These are phyloP conservation scores for Xylaria cubensis DNA, from an alignment of 495 filamentous ascomycete genomes.

Conservation along the genomic window DNA sequence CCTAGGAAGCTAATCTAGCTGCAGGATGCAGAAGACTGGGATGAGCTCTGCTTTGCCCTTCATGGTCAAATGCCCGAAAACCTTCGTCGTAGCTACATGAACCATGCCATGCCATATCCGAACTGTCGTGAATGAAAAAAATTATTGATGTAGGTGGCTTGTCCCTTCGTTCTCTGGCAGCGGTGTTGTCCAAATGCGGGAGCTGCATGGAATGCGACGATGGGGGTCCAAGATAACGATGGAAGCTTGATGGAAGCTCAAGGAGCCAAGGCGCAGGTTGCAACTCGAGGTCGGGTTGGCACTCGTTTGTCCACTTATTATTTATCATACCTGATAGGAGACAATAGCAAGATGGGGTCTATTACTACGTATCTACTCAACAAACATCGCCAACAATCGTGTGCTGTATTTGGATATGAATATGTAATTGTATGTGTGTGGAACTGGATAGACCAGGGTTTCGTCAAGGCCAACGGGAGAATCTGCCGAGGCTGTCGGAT, in stretches of 20 bases:
- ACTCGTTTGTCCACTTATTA: slow-evolving; percentile 1
- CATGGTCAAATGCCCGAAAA: slow-evolving; percentile 19
- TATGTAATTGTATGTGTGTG: not conserved
- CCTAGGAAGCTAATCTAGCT: slow-evolving; percentile 23
- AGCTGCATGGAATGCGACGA: slow-evolving; percentile 42
- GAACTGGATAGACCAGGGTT: not conserved
- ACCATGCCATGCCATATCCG: slow-evolving; percentile 14
- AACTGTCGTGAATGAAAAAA: not conserved
- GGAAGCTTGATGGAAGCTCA: slow-evolving; percentile 40
- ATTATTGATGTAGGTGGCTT: slow-evolving; percentile 19
- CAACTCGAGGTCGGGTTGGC: not conserved
- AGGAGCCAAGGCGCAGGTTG: slow-evolving; percentile 27
- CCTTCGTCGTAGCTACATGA: slow-evolving; percentile 16
- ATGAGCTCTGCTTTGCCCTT: slow-evolving; percentile 21
- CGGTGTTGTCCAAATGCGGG: slow-evolving; percentile 39
- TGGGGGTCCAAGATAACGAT: slow-evolving; percentile 43
- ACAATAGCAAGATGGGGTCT: not conserved
- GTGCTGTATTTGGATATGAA: slow-evolving; percentile 7
- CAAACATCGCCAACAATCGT: not conserved
- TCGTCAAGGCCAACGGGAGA: slow-evolving; percentile 12
- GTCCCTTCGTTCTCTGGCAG: slow-evolving; percentile 8
- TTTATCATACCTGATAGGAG: not conserved
- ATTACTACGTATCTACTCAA: slow-evolving; percentile 8
- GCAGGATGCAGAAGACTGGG: slow-evolving; percentile 21
- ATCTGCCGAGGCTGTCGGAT: slow-evolving; percentile 18